Conservation (phyloP, 2,329 filamentous ascomycete species). For the Byssothecium circinans region DNA sequence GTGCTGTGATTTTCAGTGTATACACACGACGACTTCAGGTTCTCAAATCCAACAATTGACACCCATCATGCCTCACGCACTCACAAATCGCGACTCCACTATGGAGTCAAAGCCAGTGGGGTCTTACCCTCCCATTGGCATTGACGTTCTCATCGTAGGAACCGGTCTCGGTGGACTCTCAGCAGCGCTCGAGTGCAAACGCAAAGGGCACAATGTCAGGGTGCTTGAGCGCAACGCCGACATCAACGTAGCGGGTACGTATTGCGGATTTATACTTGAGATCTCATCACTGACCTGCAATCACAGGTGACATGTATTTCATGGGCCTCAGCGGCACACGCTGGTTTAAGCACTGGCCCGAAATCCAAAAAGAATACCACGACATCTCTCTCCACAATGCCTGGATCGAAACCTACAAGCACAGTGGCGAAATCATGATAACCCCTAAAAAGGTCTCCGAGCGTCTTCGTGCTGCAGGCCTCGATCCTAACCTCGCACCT, state of each 20-base stretch:
- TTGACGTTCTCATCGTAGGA: slow-evolving; percentile 46
- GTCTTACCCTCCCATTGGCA: slow-evolving; percentile 50
- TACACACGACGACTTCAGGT: background rate
- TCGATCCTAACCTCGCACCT: slow-evolving; percentile 54
- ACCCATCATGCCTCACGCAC: slow-evolving; percentile 43
- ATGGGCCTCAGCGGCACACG: slow-evolving; percentile 60
- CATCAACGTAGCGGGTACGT: slow-evolving; percentile 57
- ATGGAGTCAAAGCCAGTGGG: slow-evolving; percentile 54
- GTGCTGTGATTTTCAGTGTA: background rate
- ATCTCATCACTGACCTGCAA: no score
- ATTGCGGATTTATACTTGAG: background rate
- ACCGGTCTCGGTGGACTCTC: slow-evolving; percentile 44
- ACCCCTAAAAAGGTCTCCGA: slow-evolving; percentile 54
- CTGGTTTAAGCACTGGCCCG: slow-evolving; percentile 60
- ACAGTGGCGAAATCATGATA: slow-evolving; percentile 54
- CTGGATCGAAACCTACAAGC: slow-evolving; percentile 60
- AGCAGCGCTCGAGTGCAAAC: slow-evolving; percentile 43
- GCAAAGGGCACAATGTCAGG: slow-evolving; percentile 45
- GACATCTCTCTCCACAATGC: slow-evolving; percentile 56
- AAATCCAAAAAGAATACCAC: slow-evolving; percentile 55
- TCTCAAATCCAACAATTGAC: background rate
- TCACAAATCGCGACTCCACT: slow-evolving; percentile 51
- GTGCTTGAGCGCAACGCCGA: slow-evolving; percentile 49
- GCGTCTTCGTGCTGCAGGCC: slow-evolving; percentile 49
- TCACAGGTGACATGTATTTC: slow-evolving; percentile 61